These are phyloP conservation scores for Diaporthe aspalathi DNA, from an alignment of 2,329 filamentous ascomycete genomes.

Conservation along the genomic window DNA sequence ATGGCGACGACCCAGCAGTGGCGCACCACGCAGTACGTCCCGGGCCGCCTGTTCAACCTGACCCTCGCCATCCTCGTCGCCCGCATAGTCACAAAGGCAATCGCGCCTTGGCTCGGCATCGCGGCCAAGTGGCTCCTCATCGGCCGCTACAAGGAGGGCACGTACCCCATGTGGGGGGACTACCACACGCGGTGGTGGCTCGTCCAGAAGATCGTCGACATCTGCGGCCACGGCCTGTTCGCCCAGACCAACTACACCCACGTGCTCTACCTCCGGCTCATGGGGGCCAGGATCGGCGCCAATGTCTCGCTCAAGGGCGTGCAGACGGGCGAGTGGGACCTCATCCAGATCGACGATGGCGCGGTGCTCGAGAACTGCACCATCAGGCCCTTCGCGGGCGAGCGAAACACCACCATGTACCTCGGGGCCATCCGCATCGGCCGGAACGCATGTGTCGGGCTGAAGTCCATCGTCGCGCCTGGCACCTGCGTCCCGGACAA, in stretches of 20 bases:
- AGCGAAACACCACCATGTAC: conserved; percentile 69
- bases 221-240: conserved; percentile 62
- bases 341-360: conserved; percentile 64
- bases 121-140: conserved; percentile 66
- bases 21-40: conserved; percentile 52
- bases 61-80: conserved; percentile 57
- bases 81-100: conserved; percentile 51
- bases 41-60: conserved; percentile 61
- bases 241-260: conserved; percentile 52
- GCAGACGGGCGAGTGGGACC: conserved; percentile 65
- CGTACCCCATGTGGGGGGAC: conserved; percentile 69
- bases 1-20: conserved; percentile 55
- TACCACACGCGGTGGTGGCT: conserved; percentile 72
- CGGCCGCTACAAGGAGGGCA: conserved; percentile 62
- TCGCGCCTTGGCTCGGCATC: conserved; percentile 61
- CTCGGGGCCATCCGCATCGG: conserved; percentile 63
- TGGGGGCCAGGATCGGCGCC: conserved; percentile 65
- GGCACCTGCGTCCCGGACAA: conserved; percentile 60
- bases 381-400: conserved; percentile 64
- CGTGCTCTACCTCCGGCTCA: conserved; percentile 60
- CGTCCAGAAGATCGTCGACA: conserved; percentile 62
- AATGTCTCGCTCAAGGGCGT: conserved; percentile 60
- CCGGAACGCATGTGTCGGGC: conserved; percentile 58
- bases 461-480: conserved; percentile 62
- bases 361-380: conserved; percentile 60